Conservation (phyloP, 73 alveolate genomes). For the Paramecium biaurelia region DNA sequence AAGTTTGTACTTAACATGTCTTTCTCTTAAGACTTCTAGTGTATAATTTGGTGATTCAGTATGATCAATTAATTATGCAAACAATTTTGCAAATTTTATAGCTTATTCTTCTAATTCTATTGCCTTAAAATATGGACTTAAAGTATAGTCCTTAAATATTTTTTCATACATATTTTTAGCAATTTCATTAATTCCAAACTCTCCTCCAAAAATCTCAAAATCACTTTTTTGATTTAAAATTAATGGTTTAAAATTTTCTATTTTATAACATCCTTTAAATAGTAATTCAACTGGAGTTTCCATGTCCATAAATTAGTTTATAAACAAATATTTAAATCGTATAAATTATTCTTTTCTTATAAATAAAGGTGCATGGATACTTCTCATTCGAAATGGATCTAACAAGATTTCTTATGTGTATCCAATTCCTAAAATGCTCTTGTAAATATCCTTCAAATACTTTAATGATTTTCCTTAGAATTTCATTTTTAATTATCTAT, state of each 20-base stretch:
- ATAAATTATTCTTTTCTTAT: neutral
- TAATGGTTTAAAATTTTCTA: slow-evolving; percentile 28
- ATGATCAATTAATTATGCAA: slow-evolving; percentile 28
- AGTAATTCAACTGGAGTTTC: slow-evolving; percentile 21
- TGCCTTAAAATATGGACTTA: neutral
- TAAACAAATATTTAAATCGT: neutral
- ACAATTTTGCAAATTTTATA: slow-evolving; percentile 20
- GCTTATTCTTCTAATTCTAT: slow-evolving; percentile 36
- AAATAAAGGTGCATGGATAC: slow-evolving; percentile 14
- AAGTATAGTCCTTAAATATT: neutral
- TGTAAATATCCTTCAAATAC: neutral
- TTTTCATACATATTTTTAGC: slow-evolving; percentile 20
- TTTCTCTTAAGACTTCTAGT: neutral
- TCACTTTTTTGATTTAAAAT: neutral
- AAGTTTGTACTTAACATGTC: slow-evolving; percentile 25
- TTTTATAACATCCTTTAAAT: slow-evolving; percentile 1
- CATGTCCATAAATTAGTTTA: slow-evolving; percentile 17
- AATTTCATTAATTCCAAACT: neutral
- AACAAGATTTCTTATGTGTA: neutral
- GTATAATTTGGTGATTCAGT: slow-evolving; percentile 44
- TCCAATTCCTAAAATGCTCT: neutral
- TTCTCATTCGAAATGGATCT: slow-evolving; percentile 21
- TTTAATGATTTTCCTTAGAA: neutral
- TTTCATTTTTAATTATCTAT: neutral
- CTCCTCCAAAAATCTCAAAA: slow-evolving; percentile 39